Percentiles rank a stretch among this genome's conserved stretches.
Conservation (phyloP, 2,329 filamentous ascomycete genomes). For the Fusarium pseudoanthophilum region DNA sequence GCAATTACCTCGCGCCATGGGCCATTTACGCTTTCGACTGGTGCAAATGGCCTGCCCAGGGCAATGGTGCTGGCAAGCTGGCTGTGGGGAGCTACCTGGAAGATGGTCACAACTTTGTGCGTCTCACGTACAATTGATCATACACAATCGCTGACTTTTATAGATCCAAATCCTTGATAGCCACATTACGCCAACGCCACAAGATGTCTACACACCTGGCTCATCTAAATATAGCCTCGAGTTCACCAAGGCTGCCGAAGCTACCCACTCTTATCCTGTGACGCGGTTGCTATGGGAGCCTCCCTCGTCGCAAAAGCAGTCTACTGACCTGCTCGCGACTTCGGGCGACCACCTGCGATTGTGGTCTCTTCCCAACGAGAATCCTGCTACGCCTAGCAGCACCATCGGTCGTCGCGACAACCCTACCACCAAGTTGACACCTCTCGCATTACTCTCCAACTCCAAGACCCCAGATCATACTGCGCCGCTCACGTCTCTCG, state of each 20-base stretch:
- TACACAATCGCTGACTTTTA: slow-evolving; percentile 10
- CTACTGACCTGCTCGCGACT: slow-evolving; percentile 92
- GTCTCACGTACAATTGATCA: background rate
- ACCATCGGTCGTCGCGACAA: slow-evolving; percentile 74
- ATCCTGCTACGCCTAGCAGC: slow-evolving; percentile 65
- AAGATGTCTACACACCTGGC: slow-evolving; percentile 75
- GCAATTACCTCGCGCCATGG: slow-evolving; percentile 95
- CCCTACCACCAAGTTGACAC: slow-evolving; percentile 83
- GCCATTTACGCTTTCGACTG: slow-evolving; percentile 97
- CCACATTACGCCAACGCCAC: slow-evolving; percentile 76
- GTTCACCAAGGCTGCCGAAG: slow-evolving; percentile 93
- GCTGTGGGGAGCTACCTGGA: slow-evolving; percentile 96
- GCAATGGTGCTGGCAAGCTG: slow-evolving; percentile 86
- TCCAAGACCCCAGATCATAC: slow-evolving; percentile 99
- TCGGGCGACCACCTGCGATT: slow-evolving; percentile 93
- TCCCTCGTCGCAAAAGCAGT: slow-evolving; percentile 92
- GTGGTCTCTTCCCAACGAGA: slow-evolving; percentile 87
- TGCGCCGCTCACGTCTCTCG: slow-evolving; percentile 92
- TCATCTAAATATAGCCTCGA: slow-evolving; percentile 81
- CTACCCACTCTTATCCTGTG: slow-evolving; percentile 96
- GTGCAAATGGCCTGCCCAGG: slow-evolving; percentile 96
- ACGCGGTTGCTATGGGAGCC: slow-evolving; percentile 96
- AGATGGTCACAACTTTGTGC: slow-evolving; percentile 96
- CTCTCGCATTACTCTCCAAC: slow-evolving; percentile 92
- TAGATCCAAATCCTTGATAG: slow-evolving; percentile 98